These are phyloP conservation scores for Purshia tridentata DNA, from an alignment of 306 rosid species.

Conservation along the genomic window DNA sequence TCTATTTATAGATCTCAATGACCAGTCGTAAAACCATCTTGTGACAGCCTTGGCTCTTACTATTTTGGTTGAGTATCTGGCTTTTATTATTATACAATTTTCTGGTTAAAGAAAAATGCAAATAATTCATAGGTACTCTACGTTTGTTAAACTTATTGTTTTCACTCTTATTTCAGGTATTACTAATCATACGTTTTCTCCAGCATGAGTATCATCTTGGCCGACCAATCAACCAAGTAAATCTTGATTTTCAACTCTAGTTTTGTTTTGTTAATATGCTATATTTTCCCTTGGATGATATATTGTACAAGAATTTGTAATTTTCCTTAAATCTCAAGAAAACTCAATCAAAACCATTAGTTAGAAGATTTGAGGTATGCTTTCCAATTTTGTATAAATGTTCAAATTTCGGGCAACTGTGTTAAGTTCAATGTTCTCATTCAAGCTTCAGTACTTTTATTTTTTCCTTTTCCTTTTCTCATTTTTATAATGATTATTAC, in stretches of 20 bases:
- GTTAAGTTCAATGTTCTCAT: not conserved
- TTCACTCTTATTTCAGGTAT: constrained; percentile 49
- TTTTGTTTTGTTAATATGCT: not conserved
- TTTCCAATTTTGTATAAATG: not conserved
- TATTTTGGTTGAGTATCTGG: constrained; percentile 17
- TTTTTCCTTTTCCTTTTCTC: constrained; percentile 10
- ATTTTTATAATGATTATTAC: constrained; percentile 22
- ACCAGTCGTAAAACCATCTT: too few relatives aligned
- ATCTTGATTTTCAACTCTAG: not conserved
- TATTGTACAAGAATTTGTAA: not conserved
- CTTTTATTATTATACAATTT: not conserved
- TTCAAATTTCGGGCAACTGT: constrained; percentile 10
- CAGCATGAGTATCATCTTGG: constrained; percentile 98
- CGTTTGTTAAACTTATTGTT: constrained; percentile 11
- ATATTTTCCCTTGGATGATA: not conserved
- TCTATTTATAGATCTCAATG: too few relatives aligned
- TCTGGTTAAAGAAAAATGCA: constrained; percentile 1
- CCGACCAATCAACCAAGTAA: constrained; percentile 89
- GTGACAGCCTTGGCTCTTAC: not conserved
- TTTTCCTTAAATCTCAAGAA: not conserved
- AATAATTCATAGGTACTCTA: not conserved
- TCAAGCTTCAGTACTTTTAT: constrained; percentile 10
- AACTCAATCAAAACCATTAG: not conserved
- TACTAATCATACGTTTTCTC: constrained; percentile 84
- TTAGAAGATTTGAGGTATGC: not conserved